Conservation (phyloP, 2,329 filamentous ascomycete genomes). For the Venturia aucupariae region DNA sequence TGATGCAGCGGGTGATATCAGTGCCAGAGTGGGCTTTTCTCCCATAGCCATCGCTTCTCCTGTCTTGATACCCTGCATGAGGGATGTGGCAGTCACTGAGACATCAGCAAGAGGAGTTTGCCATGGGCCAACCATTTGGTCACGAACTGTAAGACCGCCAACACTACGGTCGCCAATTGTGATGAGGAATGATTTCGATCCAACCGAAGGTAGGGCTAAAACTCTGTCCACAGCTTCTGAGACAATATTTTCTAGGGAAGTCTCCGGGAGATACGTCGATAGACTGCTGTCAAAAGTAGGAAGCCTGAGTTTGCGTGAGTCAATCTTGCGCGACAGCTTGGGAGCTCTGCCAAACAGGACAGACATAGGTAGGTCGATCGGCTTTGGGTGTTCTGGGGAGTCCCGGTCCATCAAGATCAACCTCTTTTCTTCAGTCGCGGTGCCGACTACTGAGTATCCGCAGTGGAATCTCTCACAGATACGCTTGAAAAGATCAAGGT, state of each 20-base stretch:
- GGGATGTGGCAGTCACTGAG: slow-evolving; percentile 78
- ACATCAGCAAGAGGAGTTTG: slow-evolving; percentile 91
- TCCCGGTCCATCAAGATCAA: slow-evolving; percentile 77
- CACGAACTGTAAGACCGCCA: slow-evolving; percentile 76
- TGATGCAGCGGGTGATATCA: slow-evolving; percentile 83
- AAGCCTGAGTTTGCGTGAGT: slow-evolving; percentile 58
- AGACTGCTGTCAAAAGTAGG: slow-evolving; percentile 68
- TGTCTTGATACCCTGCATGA: slow-evolving; percentile 60
- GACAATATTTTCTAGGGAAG: slow-evolving; percentile 44
- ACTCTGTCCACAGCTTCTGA: slow-evolving; percentile 70
- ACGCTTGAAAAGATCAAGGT: slow-evolving; percentile 62
- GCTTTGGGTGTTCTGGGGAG: slow-evolving; percentile 61
- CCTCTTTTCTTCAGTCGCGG: slow-evolving; percentile 60
- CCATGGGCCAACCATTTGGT: slow-evolving; percentile 96
- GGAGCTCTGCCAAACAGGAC: slow-evolving; percentile 80
- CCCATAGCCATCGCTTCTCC: slow-evolving; percentile 99
- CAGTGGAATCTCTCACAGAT: slow-evolving; percentile 76
- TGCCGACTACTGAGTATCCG: slow-evolving; percentile 84
- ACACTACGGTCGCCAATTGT: slow-evolving; percentile 92
- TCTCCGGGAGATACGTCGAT: slow-evolving; percentile 53
- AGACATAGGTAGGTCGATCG: slow-evolving; percentile 84
- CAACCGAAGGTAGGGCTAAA: slow-evolving; percentile 76
- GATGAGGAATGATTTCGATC: slow-evolving; percentile 95
- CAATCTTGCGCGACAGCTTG: slow-evolving; percentile 67
- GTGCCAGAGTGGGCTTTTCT: slow-evolving; percentile 77